Conservation (phyloP, 2,329 filamentous ascomycete species). For the Colletotrichum cordylinicola region DNA sequence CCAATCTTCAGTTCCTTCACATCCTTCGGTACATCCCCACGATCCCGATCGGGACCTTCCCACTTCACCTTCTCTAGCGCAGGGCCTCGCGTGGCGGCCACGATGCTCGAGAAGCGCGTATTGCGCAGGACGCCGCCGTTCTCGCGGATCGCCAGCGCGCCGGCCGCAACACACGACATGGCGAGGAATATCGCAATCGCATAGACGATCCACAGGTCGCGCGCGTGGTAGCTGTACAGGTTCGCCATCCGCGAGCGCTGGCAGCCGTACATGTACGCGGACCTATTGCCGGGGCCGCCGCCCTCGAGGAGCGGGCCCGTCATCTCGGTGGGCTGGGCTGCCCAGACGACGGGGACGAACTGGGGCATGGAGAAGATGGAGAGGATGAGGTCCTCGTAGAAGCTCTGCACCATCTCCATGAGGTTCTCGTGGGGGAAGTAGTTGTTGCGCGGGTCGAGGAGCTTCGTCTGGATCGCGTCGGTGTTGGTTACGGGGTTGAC, state of each 20-base stretch:
- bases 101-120: conserved; percentile 42
- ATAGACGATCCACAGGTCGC: conserved; percentile 41
- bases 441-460: conserved; percentile 37
- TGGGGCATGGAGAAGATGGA: conserved; percentile 38
- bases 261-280: conserved; percentile 32
- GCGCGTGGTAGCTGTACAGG: conserved; percentile 31
- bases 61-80: conserved; percentile 37
- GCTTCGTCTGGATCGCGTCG: conserved; percentile 43
- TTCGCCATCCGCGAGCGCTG: conserved; percentile 31
- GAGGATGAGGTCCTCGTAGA: conserved; percentile 41
- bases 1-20: conserved; percentile 17
- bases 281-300: conserved; percentile 24
- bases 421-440: conserved; percentile 33
- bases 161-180: conserved; percentile 28
- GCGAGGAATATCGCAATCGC: conserved; percentile 34
- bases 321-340: conserved; percentile 26
- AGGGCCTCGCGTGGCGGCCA: conserved; percentile 41
- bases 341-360: conserved; percentile 38
- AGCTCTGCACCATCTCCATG: conserved; percentile 25
- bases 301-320: conserved; percentile 20
- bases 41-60: conserved; percentile 13
- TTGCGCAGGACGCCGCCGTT: conserved; percentile 37
- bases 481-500: conserved; percentile 33
- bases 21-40: not conserved
- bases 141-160: conserved; percentile 32